Conservation (phyloP, 208 protist genomes). For the Crithidia acanthocephali region DNA sequence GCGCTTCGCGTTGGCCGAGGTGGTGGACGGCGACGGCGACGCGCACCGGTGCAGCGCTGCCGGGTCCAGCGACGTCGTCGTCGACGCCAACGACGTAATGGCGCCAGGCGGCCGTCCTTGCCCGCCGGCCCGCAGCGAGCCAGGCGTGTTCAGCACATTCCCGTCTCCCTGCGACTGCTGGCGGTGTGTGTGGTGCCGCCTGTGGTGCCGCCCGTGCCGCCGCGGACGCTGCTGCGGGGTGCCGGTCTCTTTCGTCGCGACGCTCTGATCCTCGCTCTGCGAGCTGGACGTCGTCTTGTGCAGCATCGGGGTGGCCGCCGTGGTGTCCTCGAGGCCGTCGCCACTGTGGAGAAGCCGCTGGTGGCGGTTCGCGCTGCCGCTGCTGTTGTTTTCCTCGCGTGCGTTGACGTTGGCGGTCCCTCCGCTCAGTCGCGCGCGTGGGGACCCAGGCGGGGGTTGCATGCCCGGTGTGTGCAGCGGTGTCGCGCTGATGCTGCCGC, state of each 20-base stretch:
- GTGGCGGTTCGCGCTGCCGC: constrained; percentile 9
- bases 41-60: constrained; percentile 2
- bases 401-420: not conserved
- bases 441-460: not conserved
- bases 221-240: constrained; percentile 12
- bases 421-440: not conserved
- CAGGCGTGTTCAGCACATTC: not conserved
- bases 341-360: not conserved
- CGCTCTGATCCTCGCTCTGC: constrained; percentile 7
- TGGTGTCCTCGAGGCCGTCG: not conserved
- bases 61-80: constrained; percentile 5
- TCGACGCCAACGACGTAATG: not conserved
- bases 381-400: constrained; percentile 15
- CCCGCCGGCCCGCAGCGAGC: not conserved
- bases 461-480: not conserved
- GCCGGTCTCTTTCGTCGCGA: constrained; percentile 1
- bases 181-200: not conserved
- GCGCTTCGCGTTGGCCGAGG: constrained; percentile 5
- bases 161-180: not conserved
- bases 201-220: not conserved
- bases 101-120: not conserved
- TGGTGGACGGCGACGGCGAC: constrained; percentile 7
- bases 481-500: constrained; percentile 6
- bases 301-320: not conserved
- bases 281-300: constrained; percentile 11